Base-by-base conservation (phyloP, 352 stramenopile genomes). In the Aphanomyces stellatus region DNA sequence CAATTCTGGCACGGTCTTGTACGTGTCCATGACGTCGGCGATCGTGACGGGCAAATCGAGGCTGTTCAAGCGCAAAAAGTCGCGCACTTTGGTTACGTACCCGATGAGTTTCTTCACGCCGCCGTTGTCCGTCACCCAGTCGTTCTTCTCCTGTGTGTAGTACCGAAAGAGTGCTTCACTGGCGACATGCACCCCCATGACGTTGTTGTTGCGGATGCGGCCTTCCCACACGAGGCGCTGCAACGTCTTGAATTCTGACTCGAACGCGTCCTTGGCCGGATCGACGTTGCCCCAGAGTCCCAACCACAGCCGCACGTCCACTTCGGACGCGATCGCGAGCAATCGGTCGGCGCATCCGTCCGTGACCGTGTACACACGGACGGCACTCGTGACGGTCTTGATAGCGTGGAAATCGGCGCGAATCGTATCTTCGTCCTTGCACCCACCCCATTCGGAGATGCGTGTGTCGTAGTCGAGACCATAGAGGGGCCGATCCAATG, bases 141-240 rank as follows among this genome's bases (percentile, higher is more conserved):
- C 59, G 17, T 51, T 33, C 27, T 51, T 42, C n/a, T 48, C 77
- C 17, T 60, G 72, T 61, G 83, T 75, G 34, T 88, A 72, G 41
- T 85, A 63, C 48, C 80, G 83, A 74, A 88, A 90, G 42, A 91
- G 77, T 24, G 81, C 75, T 28, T 90, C 79, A 33, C 75, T 88
- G 30, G 81, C 83, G 0, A 91, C 77, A 62, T 82, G 64, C n/a
- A 92, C 41, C 7, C 70, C 78, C 11, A 80, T 62, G 33, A 92
- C 76, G 53, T 86, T 85, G 69, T 71, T 46, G 51, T 87, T 76
- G 8, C 85, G 65, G 2, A 88, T 62, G 0, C 74, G 74, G 11
- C 7, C 51, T 24, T 77, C 72, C 42, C 82, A 73, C 22, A 90
- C 60, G n/a, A 67, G 42, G 6, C 60, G 43, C 27, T 59, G 41